These are phyloP conservation scores for Trichoderma sp. DNA, from an alignment of 2,329 filamentous ascomycete genomes.

Conservation along the genomic window DNA sequence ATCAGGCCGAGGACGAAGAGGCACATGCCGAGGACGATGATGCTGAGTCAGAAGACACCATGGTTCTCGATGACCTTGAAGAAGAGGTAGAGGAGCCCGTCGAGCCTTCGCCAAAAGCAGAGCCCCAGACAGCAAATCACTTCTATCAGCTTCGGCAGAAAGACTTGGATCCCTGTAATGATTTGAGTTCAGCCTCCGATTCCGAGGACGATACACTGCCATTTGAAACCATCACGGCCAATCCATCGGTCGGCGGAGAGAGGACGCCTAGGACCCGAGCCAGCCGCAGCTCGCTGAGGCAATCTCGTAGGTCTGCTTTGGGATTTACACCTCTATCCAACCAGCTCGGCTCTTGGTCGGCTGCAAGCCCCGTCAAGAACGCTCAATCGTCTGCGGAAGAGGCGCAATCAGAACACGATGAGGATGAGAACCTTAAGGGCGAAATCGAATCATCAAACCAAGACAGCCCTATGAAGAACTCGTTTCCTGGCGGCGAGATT, in stretches of 20 bases:
- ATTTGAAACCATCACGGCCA: constrained; percentile 37
- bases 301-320: constrained; percentile 34
- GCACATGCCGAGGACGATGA: constrained; percentile 20
- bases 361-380: constrained; percentile 48
- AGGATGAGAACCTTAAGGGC: background rate
- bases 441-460: constrained; percentile 26
- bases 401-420: background rate
- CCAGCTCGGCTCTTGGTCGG: constrained; percentile 62
- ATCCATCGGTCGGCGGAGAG: constrained; percentile 39
- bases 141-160: constrained; percentile 46
- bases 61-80: constrained; percentile 27
- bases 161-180: constrained; percentile 45
- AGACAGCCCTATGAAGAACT: constrained; percentile 43
- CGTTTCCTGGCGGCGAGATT: constrained; percentile 59
- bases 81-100: constrained; percentile 22
- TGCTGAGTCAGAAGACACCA: constrained; percentile 23
- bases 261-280: constrained; percentile 27
- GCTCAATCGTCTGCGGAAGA: background rate
- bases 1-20: constrained; percentile 20
- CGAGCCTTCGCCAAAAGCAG: constrained; percentile 16
- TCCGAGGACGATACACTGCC: constrained; percentile 51
- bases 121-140: constrained; percentile 21
- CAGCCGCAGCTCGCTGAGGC: constrained; percentile 19
- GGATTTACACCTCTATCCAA: constrained; percentile 65
- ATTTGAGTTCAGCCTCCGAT: constrained; percentile 50